These are phyloP conservation scores for Hypoxylon rickii DNA, from an alignment of 495 filamentous ascomycete species.

Conservation along the genomic window DNA sequence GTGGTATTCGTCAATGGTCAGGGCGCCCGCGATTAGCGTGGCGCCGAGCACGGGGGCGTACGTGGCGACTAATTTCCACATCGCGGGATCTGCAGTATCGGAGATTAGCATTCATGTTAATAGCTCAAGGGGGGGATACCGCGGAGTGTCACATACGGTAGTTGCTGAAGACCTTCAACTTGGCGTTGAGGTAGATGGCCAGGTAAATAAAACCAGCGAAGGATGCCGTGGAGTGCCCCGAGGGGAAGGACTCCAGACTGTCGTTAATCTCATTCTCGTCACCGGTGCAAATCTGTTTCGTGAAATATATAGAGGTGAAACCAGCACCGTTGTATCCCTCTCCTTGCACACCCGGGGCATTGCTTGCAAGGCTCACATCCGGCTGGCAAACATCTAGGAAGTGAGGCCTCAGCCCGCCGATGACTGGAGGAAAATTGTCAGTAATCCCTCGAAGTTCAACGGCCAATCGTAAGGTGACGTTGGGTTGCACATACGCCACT, in stretches of 20 bases:
- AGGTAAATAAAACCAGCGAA: slow-evolving; percentile 63
- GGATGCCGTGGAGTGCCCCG: slow-evolving; percentile 61
- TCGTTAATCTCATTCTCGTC: slow-evolving; percentile 50
- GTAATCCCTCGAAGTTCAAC: no score
- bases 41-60: slow-evolving; percentile 64
- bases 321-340: slow-evolving; percentile 47
- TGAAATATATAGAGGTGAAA: slow-evolving; percentile 54
- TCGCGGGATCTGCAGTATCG: no score
- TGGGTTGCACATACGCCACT: no score
- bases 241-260: slow-evolving; percentile 63
- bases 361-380: slow-evolving; percentile 43
- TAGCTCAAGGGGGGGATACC: no score
- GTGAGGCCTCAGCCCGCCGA: slow-evolving; percentile 62
- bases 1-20: slow-evolving; percentile 66
- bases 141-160: no score
- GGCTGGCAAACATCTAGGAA: slow-evolving; percentile 63
- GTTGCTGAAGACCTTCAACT: slow-evolving; percentile 64
- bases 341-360: slow-evolving; percentile 33
- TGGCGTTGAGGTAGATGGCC: slow-evolving; percentile 67
- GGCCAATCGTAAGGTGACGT: no score
- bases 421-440: no score
- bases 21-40: slow-evolving; percentile 58
- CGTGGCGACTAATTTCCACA: slow-evolving; percentile 65
- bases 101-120: no score
- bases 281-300: slow-evolving; percentile 52